Conservation (phyloP, 768 basidiomycete species). For the Leccinum barrowsii region DNA sequence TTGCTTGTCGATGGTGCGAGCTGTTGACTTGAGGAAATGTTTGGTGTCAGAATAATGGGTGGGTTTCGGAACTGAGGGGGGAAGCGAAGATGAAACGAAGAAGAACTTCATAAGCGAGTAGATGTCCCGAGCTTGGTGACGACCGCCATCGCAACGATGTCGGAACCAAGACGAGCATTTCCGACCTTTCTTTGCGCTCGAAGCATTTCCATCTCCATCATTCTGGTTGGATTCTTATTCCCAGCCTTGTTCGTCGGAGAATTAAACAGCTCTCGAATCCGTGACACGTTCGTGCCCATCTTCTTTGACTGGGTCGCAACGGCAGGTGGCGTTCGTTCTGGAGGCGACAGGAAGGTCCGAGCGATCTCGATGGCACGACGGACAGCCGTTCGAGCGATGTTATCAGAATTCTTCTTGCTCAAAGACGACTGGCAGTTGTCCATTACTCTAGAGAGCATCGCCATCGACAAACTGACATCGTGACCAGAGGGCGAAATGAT, state of each 20-base stretch:
- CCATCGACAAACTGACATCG: no score
- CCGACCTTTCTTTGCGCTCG: slow-evolving; percentile 3
- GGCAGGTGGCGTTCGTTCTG: no score
- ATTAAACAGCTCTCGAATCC: background rate
- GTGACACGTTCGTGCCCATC: background rate
- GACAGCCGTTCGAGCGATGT: background rate
- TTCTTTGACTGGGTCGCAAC: background rate
- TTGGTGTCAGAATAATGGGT: no score
- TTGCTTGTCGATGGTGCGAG: no score
- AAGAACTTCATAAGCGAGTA: no score
- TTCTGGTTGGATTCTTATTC: background rate
- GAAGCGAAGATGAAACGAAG: no score
- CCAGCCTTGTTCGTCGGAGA: slow-evolving; percentile 3
- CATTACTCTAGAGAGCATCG: no score
- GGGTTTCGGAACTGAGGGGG: no score
- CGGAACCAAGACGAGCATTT: background rate
- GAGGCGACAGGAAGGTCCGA: background rate
- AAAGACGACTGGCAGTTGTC: no score
- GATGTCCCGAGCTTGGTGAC: background rate
- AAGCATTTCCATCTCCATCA: slow-evolving; percentile 8
- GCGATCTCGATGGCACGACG: background rate
- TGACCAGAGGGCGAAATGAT: no score
- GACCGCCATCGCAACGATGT: background rate
- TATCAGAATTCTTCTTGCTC: background rate
- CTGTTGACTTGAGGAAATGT: no score